Evolutionary conservation across 2,329 filamentous ascomycete genomes (phyloP), one percentile per base, ranked within the genome.

Genomic region (Aspergillus awamori): DNA sequence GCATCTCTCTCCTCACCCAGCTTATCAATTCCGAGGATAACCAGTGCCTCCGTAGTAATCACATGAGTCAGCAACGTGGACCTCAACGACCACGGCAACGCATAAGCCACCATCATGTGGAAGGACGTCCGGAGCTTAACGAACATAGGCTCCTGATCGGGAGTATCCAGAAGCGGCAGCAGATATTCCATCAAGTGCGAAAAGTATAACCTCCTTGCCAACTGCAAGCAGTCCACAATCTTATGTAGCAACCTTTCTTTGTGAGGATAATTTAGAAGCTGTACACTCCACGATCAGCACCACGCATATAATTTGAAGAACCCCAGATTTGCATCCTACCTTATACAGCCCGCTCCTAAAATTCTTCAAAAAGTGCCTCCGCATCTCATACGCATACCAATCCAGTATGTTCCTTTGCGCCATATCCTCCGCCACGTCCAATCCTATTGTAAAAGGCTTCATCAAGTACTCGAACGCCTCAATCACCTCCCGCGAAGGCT

Each of bases 31-130:
- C 75, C 78, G 41, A 78, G 67, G 72, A 84, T 69, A 69, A 74
- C 67, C 45, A 78, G 73, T 28, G 77, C 77, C 48, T 80, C 75
- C 60, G 78, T 76, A n/a, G 77, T 77, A 15, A 85, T 59, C 26
- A 81, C 75, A 45, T 74, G 76, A 38, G 76, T 74, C 20, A 85
- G 71, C 5, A 82, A 74, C 22, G 76, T 74, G 1, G 79, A 80
- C 39, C 82, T 77, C 2, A 67, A 61, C 20, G 71, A 69, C 63
- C 77, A 76, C 5, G 76, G 79, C 8, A 85, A 67, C 15, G 79
- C 79, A 64, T 83, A 81, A 26, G 78, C 75, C 60, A 83, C 79
- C 30, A 82, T 75, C 8, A 80, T 79, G 58, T 83, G 77, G 22
- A 84, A 73, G 33, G 77, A 76, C 39, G 76, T 72, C 36, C 73